Percentiles rank a stretch among this genome's conserved stretches.
These are phyloP conservation scores for Lophiostoma macrostomum DNA, from an alignment of 495 filamentous ascomycete species.

Conservation along the genomic window DNA sequence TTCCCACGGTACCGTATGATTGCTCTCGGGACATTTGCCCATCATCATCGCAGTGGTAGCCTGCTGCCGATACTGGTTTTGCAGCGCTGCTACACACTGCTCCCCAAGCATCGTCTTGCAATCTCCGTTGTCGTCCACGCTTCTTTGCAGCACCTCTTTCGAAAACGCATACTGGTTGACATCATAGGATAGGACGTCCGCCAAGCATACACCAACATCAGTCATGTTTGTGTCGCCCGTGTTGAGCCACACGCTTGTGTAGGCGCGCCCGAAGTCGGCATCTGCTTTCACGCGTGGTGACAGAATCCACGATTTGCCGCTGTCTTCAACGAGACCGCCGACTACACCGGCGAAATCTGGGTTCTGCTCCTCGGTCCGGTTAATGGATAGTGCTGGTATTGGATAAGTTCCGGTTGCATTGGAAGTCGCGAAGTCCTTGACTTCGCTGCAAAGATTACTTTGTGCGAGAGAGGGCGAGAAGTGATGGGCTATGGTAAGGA, in stretches of 20 bases:
- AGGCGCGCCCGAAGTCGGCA: background rate
- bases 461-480: background rate
- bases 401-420: background rate
- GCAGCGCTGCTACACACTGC: slow-evolving; percentile 7
- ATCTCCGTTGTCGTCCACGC: slow-evolving; percentile 9
- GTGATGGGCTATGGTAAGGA: no score
- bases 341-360: background rate
- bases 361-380: background rate
- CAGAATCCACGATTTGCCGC: slow-evolving; percentile 1
- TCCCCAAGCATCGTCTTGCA: slow-evolving; percentile 17
- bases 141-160: slow-evolving; percentile 8
- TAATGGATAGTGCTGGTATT: slow-evolving; percentile 1
- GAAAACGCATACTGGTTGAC: slow-evolving; percentile 4
- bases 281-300: background rate
- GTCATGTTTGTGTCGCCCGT: background rate
- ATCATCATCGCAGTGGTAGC: background rate
- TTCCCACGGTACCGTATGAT: background rate
- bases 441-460: background rate
- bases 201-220: background rate
- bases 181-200: background rate
- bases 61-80: background rate
- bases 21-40: background rate
- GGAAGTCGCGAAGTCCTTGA: background rate
- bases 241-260: slow-evolving; percentile 1
- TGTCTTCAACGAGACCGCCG: background rate